Percentiles rank a stretch among this genome's conserved stretches.
phyloP scores from a whole-genome alignment of 352 stramenopile genomes.

The Phytopythium vexans region DNA sequence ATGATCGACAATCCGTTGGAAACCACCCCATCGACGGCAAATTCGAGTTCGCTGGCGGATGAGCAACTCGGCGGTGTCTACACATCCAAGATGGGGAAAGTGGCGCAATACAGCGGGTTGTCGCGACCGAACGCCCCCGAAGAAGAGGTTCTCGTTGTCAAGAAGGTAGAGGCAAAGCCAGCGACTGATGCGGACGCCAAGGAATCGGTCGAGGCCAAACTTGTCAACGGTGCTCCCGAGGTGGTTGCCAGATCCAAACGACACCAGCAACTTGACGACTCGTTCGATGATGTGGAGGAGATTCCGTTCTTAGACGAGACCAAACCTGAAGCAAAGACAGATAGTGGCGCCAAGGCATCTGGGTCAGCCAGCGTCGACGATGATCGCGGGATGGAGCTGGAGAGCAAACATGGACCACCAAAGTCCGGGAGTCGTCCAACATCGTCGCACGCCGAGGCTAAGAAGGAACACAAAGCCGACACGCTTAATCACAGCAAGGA shows the following conservation, averaged over 20 bases:
- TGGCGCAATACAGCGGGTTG: conserved; percentile 54
- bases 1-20: background rate
- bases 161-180: conserved; percentile 50
- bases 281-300: conserved; percentile 78
- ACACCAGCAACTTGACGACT: conserved; percentile 40
- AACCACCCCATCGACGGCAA: background rate
- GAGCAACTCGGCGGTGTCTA: conserved; percentile 16
- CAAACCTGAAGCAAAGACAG: conserved; percentile 36
- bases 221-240: conserved; percentile 10
- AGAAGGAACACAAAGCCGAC: conserved; percentile 16
- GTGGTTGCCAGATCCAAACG: background rate
- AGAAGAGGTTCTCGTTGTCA: conserved; percentile 68
- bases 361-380: conserved; percentile 22
- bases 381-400: conserved; percentile 55
- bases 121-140: conserved; percentile 51
- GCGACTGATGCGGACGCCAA: conserved; percentile 16
- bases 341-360: background rate
- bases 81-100: conserved; percentile 34
- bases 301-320: conserved; percentile 71
- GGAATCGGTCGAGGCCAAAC: background rate
- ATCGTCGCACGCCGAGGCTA: conserved; percentile 7
- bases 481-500: conserved; percentile 22
- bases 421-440: conserved; percentile 12
- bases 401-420: conserved; percentile 38
- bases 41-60: conserved; percentile 2